These are phyloP conservation scores for Phytophthora hybrid DNA, from an alignment of 352 stramenopile species.

Conservation along the genomic window DNA sequence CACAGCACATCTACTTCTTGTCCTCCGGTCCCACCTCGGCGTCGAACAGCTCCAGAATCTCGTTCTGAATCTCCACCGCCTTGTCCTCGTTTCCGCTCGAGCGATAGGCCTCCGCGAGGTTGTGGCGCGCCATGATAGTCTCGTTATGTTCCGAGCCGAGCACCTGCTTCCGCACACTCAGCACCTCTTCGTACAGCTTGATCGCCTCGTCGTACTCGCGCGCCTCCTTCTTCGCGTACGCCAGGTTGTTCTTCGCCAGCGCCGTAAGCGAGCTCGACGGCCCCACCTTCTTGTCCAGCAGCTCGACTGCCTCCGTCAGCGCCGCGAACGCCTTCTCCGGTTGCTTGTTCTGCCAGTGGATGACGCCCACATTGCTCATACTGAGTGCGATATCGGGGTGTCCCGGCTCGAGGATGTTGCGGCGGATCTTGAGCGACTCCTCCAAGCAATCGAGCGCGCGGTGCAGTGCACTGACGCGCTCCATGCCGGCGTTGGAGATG, in stretches of 20 bases:
- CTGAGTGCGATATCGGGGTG: conserved; percentile 84
- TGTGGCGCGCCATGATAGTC: conserved; percentile 86
- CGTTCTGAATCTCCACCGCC: conserved; percentile 77
- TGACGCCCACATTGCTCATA: conserved; percentile 85
- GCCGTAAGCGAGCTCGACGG: conserved; percentile 68
- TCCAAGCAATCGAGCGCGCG: conserved; percentile 81
- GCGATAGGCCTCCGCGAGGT: conserved; percentile 80
- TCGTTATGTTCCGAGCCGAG: conserved; percentile 77
- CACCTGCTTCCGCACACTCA: conserved; percentile 66
- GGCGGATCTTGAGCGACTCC: conserved; percentile 81
- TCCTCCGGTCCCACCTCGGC: conserved; percentile 44
- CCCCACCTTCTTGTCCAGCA: conserved; percentile 72
- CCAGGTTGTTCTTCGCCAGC: conserved; percentile 87
- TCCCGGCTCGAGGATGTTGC: conserved; percentile 68
- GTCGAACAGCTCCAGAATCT: conserved; percentile 84
- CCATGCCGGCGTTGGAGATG: conserved; percentile 69
- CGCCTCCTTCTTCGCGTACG: conserved; percentile 82
- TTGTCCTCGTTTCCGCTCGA: conserved; percentile 83
- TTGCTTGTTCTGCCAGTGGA: conserved; percentile 88
- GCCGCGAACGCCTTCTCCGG: conserved; percentile 67
- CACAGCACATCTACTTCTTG: conserved; percentile 28
- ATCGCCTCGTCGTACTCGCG: conserved; percentile 73
- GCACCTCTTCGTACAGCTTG: conserved; percentile 73
- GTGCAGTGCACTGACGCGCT: conserved; percentile 70
- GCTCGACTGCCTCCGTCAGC: conserved; percentile 64